A percentile compares a stretch with the other conserved stretches of the same genome.
Evolutionary conservation across 1,284 basidiomycete genomes (phyloP).

Genomic region (Takashimella tepidaria): DNA sequence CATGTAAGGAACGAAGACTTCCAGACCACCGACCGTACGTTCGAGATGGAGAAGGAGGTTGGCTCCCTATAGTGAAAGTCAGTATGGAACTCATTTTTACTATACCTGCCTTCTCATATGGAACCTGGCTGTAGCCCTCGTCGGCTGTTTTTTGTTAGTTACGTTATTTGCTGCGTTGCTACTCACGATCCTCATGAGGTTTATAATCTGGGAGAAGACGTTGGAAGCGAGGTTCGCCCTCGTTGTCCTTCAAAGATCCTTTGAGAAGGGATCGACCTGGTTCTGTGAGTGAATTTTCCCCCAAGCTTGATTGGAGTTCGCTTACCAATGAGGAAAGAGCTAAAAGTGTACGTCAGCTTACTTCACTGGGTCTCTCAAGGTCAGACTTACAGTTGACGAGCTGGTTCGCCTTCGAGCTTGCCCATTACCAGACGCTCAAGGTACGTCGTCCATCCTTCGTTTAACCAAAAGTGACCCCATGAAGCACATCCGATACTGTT

Average conservation of each 20-base stretch:
- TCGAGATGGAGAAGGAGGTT: slow-evolving; percentile 69
- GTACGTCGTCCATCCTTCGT: slow-evolving; percentile 91
- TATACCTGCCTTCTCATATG: slow-evolving; percentile 61
- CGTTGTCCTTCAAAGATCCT: slow-evolving; percentile 59
- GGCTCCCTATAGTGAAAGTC: slow-evolving; percentile 49
- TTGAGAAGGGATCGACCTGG: slow-evolving; percentile 67
- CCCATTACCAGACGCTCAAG: slow-evolving; percentile 74
- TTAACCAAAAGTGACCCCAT: slow-evolving; percentile 78
- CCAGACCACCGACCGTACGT: slow-evolving; percentile 75
- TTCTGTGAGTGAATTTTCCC: slow-evolving; percentile 64
- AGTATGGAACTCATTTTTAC: no score
- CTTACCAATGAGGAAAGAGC: slow-evolving; percentile 42
- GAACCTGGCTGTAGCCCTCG: slow-evolving; percentile 64
- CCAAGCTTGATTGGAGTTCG: no score
- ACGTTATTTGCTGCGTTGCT: background rate
- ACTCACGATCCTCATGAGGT: slow-evolving; percentile 44
- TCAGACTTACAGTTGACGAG: slow-evolving; percentile 59
- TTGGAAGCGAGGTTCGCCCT: slow-evolving; percentile 62
- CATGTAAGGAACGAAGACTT: slow-evolving; percentile 80
- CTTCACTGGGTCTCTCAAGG: no score
- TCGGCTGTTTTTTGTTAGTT: slow-evolving; percentile 54
- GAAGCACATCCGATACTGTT: slow-evolving; percentile 58
- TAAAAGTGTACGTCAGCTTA: slow-evolving; percentile 25
- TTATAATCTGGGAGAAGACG: slow-evolving; percentile 79
- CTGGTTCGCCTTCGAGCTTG: slow-evolving; percentile 66